A percentile compares a stretch with the other conserved stretches of the same genome.
phyloP scores from a whole-genome alignment of 2,329 filamentous ascomycete species.

The Xylaria digitata region DNA sequence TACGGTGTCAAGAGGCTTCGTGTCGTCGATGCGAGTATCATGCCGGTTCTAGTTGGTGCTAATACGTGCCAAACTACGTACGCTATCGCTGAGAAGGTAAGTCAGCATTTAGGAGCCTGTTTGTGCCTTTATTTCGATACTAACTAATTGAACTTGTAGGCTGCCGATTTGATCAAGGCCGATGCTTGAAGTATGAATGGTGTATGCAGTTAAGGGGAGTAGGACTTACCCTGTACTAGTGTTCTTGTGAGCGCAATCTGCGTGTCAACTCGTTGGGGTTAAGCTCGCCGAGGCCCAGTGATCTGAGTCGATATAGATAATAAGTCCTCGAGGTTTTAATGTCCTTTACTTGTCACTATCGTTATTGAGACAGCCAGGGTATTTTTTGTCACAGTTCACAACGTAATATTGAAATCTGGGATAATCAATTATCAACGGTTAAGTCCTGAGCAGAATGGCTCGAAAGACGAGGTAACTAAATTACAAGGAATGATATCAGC shows the following conservation, averaged over 20 bases:
- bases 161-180: slow-evolving; percentile 35
- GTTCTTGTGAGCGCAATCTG: background rate
- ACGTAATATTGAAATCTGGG: too few species aligned
- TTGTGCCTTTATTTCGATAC: background rate
- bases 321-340: too few species aligned
- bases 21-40: slow-evolving; percentile 60
- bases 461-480: too few species aligned
- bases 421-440: too few species aligned
- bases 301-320: too few species aligned
- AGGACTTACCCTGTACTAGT: background rate
- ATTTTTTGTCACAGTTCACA: too few species aligned
- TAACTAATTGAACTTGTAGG: slow-evolving; percentile 22
- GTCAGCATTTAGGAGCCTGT: background rate
- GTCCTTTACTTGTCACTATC: too few species aligned
- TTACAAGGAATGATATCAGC: too few species aligned
- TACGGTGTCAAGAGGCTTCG: slow-evolving; percentile 59
- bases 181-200: slow-evolving; percentile 23
- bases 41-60: slow-evolving; percentile 58
- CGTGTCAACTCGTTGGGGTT: background rate
- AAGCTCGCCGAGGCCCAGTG: too few species aligned
- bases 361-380: too few species aligned
- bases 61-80: slow-evolving; percentile 64
- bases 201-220: background rate
- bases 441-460: too few species aligned
- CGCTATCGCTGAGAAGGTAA: slow-evolving; percentile 61